A percentile compares a stretch with the other conserved stretches of the same genome.
phyloP scores from a whole-genome alignment of 108 stramenopile species.

The Nitzschia putrida region DNA sequence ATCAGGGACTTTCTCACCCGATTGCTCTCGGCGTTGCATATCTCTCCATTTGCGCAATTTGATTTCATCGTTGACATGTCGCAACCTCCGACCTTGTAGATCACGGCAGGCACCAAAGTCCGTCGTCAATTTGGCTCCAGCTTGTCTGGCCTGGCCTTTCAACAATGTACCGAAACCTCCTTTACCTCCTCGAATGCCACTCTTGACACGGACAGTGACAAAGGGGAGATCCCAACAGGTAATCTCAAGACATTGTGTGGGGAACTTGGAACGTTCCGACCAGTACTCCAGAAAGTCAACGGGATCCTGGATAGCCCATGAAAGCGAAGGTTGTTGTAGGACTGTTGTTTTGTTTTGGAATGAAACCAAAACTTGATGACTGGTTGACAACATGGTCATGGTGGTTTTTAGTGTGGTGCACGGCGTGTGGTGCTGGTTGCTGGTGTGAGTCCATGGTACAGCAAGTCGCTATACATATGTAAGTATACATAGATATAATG shows the following conservation, averaged over 20 bases:
- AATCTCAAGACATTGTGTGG: not conserved
- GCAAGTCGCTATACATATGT: no score
- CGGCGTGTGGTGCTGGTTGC: no score
- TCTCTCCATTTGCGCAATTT: conserved; percentile 86
- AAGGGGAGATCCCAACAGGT: conserved; percentile 23
- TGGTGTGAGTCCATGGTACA: no score
- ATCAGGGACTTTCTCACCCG: conserved; percentile 39
- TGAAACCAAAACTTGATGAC: conserved; percentile 9
- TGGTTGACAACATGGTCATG: no score
- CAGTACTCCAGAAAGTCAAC: not conserved
- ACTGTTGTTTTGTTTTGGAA: conserved; percentile 12
- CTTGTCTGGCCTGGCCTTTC: conserved; percentile 90
- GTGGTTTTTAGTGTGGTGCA: no score
- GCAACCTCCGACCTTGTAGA: conserved; percentile 92
- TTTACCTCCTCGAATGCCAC: conserved; percentile 72
- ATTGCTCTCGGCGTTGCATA: conserved; percentile 51
- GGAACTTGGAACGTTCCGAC: conserved; percentile 7
- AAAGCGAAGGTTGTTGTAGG: not conserved
- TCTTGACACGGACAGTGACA: not conserved
- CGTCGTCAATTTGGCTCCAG: conserved; percentile 81
- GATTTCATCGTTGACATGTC: conserved; percentile 98
- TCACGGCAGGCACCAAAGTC: conserved; percentile 99
- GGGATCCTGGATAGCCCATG: not conserved
- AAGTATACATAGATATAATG: no score
- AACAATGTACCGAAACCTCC: conserved; percentile 96